Evolutionary conservation across 768 basidiomycete genomes (phyloP).

Genomic region (Naematelia encephala): DNA sequence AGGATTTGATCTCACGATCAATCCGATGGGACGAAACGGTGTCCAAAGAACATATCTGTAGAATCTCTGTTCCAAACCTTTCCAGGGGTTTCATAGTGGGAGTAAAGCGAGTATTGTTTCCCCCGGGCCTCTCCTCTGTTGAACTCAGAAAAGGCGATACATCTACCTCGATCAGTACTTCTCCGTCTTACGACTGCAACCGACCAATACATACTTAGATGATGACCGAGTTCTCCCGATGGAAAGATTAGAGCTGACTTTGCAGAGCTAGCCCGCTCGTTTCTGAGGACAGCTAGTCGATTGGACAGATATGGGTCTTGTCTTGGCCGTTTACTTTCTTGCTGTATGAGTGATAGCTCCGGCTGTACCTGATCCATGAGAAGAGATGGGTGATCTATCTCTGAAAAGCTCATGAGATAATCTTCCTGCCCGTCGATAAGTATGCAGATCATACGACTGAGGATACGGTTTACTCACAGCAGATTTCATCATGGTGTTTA

Average conservation of each 20-base stretch:
- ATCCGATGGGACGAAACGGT: conserved; percentile 17
- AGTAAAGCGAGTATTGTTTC: conserved; percentile 7
- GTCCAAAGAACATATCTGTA: conserved; percentile 30
- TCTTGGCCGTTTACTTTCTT: neutral
- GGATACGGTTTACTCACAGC: conserved; percentile 5
- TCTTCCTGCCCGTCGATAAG: neutral
- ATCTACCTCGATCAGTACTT: conserved; percentile 12
- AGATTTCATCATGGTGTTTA: conserved; percentile 5
- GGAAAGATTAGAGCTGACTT: conserved; percentile 1
- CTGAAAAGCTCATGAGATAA: neutral
- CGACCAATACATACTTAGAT: conserved; percentile 13
- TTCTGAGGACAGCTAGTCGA: neutral
- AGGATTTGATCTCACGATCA: conserved; percentile 16
- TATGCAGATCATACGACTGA: neutral
- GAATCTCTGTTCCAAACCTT: conserved; percentile 27
- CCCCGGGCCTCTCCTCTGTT: neutral
- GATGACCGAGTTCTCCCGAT: neutral
- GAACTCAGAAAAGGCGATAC: conserved; percentile 19
- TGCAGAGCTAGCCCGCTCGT: neutral
- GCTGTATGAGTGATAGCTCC: neutral
- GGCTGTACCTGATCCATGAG: neutral
- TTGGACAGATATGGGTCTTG: neutral
- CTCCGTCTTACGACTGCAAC: conserved; percentile 4
- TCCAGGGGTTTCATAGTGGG: conserved; percentile 20
- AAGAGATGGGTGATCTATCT: neutral